Evolutionary conservation across 306 rosid species (phyloP).

Genomic region (Cucurbita maxima): DNA sequence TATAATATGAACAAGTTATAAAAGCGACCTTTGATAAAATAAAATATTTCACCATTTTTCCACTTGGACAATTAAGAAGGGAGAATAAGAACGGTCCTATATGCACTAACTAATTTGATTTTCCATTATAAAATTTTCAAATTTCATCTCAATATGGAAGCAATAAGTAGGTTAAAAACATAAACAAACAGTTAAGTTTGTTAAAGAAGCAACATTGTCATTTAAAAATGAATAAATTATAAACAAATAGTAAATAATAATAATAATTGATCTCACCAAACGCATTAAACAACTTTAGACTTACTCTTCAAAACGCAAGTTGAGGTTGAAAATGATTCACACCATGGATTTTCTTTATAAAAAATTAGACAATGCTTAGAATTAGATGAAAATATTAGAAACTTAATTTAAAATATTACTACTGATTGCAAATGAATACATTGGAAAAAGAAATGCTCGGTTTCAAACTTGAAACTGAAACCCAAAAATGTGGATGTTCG

Average conservation of each 20-base stretch:
- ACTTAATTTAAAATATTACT: not conserved
- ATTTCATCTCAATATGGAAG: not conserved
- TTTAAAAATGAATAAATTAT: not conserved
- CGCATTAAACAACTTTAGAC: not conserved
- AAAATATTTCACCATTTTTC: not conserved
- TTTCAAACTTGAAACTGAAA: not conserved
- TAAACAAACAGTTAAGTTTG: not conserved
- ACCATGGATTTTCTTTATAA: not conserved
- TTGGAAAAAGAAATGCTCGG: not conserved
- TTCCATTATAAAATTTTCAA: not conserved
- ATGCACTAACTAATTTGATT: not conserved
- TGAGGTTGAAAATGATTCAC: not conserved
- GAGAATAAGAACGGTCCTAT: not conserved
- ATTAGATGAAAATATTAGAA: not conserved
- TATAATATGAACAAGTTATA: not conserved
- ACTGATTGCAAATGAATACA: not conserved
- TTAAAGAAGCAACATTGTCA: not conserved
- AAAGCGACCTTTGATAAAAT: not conserved
- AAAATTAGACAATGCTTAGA: not conserved
- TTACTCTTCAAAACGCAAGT: not conserved
- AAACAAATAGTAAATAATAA: not conserved
- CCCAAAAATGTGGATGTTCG: not conserved
- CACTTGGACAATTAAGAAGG: not conserved
- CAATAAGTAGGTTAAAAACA: not conserved
- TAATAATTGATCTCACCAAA: not conserved